These are phyloP conservation scores for Tylopilus balloui DNA, from an alignment of 768 basidiomycete genomes.

Conservation along the genomic window DNA sequence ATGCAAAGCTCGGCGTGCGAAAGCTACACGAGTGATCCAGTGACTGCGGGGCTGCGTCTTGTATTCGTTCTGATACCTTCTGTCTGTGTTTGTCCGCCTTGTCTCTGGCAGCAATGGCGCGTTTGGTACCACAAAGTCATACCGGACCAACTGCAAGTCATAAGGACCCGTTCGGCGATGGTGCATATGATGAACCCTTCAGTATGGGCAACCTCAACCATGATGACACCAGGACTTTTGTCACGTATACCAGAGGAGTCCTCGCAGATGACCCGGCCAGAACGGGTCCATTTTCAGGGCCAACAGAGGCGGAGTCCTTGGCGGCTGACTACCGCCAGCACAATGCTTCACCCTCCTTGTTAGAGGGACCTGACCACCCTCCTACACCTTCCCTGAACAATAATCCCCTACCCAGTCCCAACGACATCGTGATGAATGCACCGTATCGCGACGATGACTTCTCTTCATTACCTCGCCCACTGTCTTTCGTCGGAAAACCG, in stretches of 20 bases:
- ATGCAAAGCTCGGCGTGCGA: constrained; percentile 19
- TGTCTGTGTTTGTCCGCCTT: constrained; percentile 12
- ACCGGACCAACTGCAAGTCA: constrained; percentile 8
- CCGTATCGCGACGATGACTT: constrained; percentile 25
- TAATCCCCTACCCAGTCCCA: neutral
- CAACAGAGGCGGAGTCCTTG: constrained; percentile 23
- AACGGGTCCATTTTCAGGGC: constrained; percentile 3
- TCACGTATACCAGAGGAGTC: constrained; percentile 22
- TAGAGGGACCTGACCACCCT: constrained; percentile 11
- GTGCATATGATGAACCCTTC: constrained; percentile 22
- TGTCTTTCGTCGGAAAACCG: constrained; percentile 17
- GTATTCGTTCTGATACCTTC: neutral
- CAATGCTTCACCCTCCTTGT: constrained; percentile 12
- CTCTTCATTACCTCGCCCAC: constrained; percentile 8
- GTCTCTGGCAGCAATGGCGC: constrained; percentile 27
- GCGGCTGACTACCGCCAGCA: constrained; percentile 27
- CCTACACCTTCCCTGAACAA: constrained; percentile 16
- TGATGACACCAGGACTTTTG: constrained; percentile 20
- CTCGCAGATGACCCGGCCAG: constrained; percentile 9
- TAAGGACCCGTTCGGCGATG: constrained; percentile 27
- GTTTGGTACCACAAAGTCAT: constrained; percentile 8
- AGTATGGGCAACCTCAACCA: constrained; percentile 5
- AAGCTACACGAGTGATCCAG: neutral
- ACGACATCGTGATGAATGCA: constrained; percentile 3
- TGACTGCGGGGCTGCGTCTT: neutral